Conservation (phyloP, 306 rosid species). For the Lablab purpureus region DNA sequence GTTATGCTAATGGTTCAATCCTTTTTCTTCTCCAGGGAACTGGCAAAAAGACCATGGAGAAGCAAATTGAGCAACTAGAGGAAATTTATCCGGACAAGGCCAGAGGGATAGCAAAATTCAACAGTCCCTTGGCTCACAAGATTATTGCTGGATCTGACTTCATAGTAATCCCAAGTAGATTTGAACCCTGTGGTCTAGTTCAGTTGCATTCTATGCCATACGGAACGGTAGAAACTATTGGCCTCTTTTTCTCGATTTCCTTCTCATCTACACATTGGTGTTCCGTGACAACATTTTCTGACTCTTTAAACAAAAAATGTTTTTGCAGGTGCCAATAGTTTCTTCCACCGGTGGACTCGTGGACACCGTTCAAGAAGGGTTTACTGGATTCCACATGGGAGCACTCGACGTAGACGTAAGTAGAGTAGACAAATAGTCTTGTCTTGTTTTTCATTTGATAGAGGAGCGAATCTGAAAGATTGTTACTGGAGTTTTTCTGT, state of each 20-base stretch:
- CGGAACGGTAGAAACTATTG: constrained; percentile 63
- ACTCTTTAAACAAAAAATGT: constrained; percentile 8
- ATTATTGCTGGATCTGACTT: constrained; percentile 83
- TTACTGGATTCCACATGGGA: constrained; percentile 81
- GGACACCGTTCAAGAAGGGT: constrained; percentile 89
- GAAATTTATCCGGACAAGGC: constrained; percentile 65
- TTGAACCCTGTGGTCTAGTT: constrained; percentile 91
- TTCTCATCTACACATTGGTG: constrained; percentile 12
- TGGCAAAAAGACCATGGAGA: constrained; percentile 77
- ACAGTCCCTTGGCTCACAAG: constrained; percentile 74
- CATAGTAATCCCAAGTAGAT: constrained; percentile 76
- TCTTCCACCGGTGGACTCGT: constrained; percentile 90
- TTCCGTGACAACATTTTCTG: not conserved
- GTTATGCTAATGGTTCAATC: constrained; percentile 24
- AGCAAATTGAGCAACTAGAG: constrained; percentile 69
- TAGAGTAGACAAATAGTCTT: constrained; percentile 8
- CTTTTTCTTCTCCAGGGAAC: constrained; percentile 62
- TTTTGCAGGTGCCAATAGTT: constrained; percentile 71
- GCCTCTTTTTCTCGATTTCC: constrained; percentile 15
- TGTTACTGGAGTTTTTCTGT: constrained; percentile 40
- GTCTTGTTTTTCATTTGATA: constrained; percentile 10
- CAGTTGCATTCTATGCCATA: constrained; percentile 87
- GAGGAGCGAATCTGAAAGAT: constrained; percentile 15
- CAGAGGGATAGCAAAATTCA: constrained; percentile 69
- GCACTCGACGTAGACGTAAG: constrained; percentile 65